Evolutionary conservation across 805 yeast species (phyloP).

Genomic region (Cyberlindnera mrakii): DNA sequence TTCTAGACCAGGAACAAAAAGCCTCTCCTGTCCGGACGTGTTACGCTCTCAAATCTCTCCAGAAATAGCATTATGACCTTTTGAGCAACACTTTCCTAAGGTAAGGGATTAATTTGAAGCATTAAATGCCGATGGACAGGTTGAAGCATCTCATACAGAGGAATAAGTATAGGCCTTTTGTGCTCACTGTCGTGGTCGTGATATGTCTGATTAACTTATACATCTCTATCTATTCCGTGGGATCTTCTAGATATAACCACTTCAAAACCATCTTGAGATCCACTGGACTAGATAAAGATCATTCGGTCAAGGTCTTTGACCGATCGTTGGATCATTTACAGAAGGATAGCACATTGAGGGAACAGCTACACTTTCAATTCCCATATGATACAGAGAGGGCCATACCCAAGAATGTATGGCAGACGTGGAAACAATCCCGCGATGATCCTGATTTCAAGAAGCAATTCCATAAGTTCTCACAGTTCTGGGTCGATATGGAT

Average conservation of each 20-base stretch:
- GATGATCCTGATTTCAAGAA: slow-evolving; percentile 53
- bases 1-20: too few relatives aligned
- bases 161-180: too few relatives aligned
- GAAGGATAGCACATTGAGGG: slow-evolving; percentile 29
- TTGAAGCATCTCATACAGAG: too few relatives aligned
- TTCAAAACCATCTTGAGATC: neutral
- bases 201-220: slow-evolving; percentile 4
- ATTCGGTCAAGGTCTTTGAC: slow-evolving; percentile 4
- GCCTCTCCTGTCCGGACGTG: too few relatives aligned
- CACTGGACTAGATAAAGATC: neutral
- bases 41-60: too few relatives aligned
- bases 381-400: slow-evolving; percentile 65
- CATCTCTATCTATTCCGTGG: slow-evolving; percentile 9
- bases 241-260: neutral
- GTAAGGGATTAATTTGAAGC: too few relatives aligned
- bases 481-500: slow-evolving; percentile 60
- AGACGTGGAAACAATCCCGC: slow-evolving; percentile 79
- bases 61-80: too few relatives aligned
- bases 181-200: slow-evolving; percentile 1
- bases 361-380: slow-evolving; percentile 61
- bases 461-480: slow-evolving; percentile 41
- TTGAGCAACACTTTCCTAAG: too few relatives aligned
- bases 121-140: too few relatives aligned
- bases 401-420: slow-evolving; percentile 85
- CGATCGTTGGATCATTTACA: slow-evolving; percentile 7